phyloP scores from a whole-genome alignment of 805 yeast species.

The Saturnispora sanitii region DNA sequence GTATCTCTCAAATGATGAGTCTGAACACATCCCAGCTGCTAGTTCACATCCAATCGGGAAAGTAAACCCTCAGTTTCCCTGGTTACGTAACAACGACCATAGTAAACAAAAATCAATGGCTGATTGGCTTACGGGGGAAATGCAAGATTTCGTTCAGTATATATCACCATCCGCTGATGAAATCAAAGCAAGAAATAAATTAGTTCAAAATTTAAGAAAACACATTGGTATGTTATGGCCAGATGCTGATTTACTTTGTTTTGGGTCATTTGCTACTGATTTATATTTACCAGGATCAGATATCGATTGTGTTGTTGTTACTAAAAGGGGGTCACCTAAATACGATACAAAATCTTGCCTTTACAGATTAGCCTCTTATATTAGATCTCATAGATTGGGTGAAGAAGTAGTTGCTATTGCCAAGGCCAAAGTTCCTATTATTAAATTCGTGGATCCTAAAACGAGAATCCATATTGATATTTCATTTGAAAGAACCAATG shows the following conservation, averaged over 20 bases:
- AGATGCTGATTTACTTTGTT: conserved; percentile 69
- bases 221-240: conserved; percentile 57
- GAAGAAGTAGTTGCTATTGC: conserved; percentile 75
- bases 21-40: conserved; percentile 21
- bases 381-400: conserved; percentile 55
- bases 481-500: conserved; percentile 79
- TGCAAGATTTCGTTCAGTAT: conserved; percentile 73
- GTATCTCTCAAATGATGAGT: conserved; percentile 36
- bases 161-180: conserved; percentile 78
- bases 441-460: conserved; percentile 71
- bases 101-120: conserved; percentile 67
- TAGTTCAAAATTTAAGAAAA: conserved; percentile 49
- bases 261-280: conserved; percentile 93
- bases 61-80: conserved; percentile 42
- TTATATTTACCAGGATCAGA: conserved; percentile 90
- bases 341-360: conserved; percentile 56
- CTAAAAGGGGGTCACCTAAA: conserved; percentile 38
- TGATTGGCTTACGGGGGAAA: conserved; percentile 81
- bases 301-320: conserved; percentile 82
- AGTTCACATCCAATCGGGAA: conserved; percentile 20
- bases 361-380: conserved; percentile 61
- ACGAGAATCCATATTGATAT: conserved; percentile 75
- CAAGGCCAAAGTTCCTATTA: conserved; percentile 86
- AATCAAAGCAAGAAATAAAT: conserved; percentile 52
- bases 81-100: conserved; percentile 75